Evolutionary conservation across 257 asterid species (phyloP).

Genomic region (Euphrasia confusa): DNA sequence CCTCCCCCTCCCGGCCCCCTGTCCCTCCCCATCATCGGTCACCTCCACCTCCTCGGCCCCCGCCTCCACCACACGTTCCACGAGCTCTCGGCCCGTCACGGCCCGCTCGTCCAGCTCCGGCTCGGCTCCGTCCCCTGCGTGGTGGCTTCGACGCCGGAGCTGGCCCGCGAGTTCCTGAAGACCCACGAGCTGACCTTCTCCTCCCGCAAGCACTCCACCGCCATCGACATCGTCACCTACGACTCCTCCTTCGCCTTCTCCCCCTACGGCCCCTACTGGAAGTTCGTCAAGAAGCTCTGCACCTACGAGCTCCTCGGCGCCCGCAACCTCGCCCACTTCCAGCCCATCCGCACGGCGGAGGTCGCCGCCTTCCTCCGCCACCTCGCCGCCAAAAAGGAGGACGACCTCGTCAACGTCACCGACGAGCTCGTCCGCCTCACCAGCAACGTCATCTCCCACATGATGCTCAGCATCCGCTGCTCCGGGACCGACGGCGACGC

Average conservation of each 20-base stretch:
- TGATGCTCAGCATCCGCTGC: slow-evolving; percentile 51
- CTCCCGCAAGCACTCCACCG: slow-evolving; percentile 40
- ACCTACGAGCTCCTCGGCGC: slow-evolving; percentile 47
- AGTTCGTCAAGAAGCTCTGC: slow-evolving; percentile 44
- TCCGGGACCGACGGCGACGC: slow-evolving; percentile 41
- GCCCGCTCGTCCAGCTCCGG: slow-evolving; percentile 36
- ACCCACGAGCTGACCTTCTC: slow-evolving; percentile 53
- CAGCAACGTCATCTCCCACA: slow-evolving; percentile 45
- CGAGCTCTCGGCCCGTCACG: slow-evolving; percentile 31
- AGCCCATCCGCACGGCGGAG: slow-evolving; percentile 39
- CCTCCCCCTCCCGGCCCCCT: slow-evolving; percentile 42
- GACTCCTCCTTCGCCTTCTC: slow-evolving; percentile 60
- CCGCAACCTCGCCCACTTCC: slow-evolving; percentile 38
- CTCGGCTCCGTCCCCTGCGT: slow-evolving; percentile 47
- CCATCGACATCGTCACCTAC: slow-evolving; percentile 52
- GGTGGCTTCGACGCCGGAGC: slow-evolving; percentile 44
- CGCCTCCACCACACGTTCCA: slow-evolving; percentile 50
- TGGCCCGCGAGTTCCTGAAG: slow-evolving; percentile 42
- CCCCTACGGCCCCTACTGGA: slow-evolving; percentile 59
- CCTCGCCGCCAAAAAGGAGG: slow-evolving; percentile 28
- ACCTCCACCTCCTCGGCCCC: slow-evolving; percentile 58
- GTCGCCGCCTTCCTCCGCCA: slow-evolving; percentile 23
- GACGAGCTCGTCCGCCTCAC: slow-evolving; percentile 45
- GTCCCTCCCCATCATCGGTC: slow-evolving; percentile 58
- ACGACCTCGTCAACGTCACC: slow-evolving; percentile 31